Base-by-base conservation (phyloP, 305 asterid species). In the Ajuga reptans region DNA sequence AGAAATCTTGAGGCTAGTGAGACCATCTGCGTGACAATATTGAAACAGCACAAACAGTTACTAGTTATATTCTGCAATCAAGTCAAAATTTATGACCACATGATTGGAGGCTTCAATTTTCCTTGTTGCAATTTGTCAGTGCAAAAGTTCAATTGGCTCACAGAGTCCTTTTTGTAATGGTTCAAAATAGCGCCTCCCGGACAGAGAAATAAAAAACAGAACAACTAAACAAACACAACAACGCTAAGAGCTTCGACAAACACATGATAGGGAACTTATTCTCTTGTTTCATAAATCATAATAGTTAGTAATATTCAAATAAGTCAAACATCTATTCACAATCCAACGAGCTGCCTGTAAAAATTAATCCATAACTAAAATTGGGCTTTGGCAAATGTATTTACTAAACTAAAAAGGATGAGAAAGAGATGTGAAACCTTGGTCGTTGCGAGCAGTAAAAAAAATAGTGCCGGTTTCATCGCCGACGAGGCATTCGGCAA, bases 381-480 rank as follows among this genome's bases (percentile, higher is more conserved):
- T 31, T 1, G 6, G 36, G 4, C 36, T 31, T 31, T 5, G 36
- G 8, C 1, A 33, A 18, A 34, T 18, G 15, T 2, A 57, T 6
- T 11, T 11, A 52, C 63, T 52, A 15, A 34, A 58, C 34, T 27
- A 36, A 34, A 18, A 10, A 8, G 12, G 3, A 58, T 14, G 1
- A 41, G 18, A 15, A 1, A 55, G 46, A 24, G 49, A 34, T 15
- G 42, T 10, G 21, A 64, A 11, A 90, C 97, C 97, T 84, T 90
- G 97, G 11, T 88, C 86, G 36, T 90, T 89, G 50, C 96, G 90
- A 29, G 97, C 97, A 64, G 97, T 90, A 74, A 88, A 89, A 78
- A 90, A 92, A 36, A 90, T 84, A 46, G 91, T 71, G 45, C 84
- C 96, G 3, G 97, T 85, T 27, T 90, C 96, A 69, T 90, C 96